Percentiles rank a stretch among this genome's conserved stretches.
Evolutionary conservation across 2,329 filamentous ascomycete genomes (phyloP).

Genomic region (Camptophora hylomeconis): DNA sequence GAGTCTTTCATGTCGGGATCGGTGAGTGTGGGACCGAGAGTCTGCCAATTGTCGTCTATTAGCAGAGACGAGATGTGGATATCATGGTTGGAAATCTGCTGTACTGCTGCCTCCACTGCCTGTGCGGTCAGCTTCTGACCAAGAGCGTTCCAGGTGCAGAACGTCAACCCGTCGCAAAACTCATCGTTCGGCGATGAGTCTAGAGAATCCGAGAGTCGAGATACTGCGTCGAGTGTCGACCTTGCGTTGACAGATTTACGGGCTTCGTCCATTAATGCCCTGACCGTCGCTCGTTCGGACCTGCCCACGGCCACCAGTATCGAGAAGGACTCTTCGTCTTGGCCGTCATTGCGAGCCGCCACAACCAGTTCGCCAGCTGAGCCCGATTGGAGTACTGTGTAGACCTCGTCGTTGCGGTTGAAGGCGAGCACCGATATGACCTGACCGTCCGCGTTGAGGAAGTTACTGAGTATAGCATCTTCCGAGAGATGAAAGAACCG

Average conservation of each 20-base stretch:
- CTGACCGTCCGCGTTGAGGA: too few species aligned
- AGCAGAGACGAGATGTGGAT: constrained; percentile 75
- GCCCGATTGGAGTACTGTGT: constrained; percentile 54
- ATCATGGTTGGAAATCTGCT: constrained; percentile 52
- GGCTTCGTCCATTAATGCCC: constrained; percentile 75
- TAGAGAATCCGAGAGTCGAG: constrained; percentile 53
- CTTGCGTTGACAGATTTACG: constrained; percentile 42
- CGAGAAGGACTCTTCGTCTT: constrained; percentile 38
- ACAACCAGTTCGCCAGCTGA: constrained; percentile 51
- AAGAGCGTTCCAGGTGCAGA: constrained; percentile 90
- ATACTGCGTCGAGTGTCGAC: constrained; percentile 48
- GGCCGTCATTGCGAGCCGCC: constrained; percentile 57
- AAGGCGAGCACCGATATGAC: too few species aligned
- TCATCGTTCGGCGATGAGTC: constrained; percentile 27
- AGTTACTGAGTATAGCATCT: too few species aligned
- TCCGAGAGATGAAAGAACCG: too few species aligned
- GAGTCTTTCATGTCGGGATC: constrained; percentile 32
- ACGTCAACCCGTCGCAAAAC: constrained; percentile 72
- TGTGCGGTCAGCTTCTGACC: constrained; percentile 65
- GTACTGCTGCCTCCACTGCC: constrained; percentile 71
- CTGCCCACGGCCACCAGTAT: constrained; percentile 57
- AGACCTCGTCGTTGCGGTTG: constrained; percentile 51
- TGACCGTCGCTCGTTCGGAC: constrained; percentile 62
- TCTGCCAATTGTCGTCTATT: constrained; percentile 94
- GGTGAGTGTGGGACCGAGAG: constrained; percentile 40